Base-by-base conservation (phyloP, 805 yeast genomes). In the Cyberlindnera maritima region DNA sequence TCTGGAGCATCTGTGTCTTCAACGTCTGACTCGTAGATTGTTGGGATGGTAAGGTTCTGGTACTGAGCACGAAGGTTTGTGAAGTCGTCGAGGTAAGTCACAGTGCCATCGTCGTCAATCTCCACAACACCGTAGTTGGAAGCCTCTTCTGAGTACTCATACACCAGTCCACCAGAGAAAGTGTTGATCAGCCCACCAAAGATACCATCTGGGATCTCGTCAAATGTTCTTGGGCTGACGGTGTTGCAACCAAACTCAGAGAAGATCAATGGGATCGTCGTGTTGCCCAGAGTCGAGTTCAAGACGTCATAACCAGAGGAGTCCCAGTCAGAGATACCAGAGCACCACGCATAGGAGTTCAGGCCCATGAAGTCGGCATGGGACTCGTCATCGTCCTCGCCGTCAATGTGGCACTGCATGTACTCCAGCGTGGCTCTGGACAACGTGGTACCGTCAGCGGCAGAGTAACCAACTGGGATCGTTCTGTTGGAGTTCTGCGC, bases 291-390 rank as follows among this genome's bases (percentile, higher is more conserved):
- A 28, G 81, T 78, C 39, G 77, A 61, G 57, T 82, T 80, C 55
- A 88, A 70, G 15, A 63, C 62, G 38, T 71, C 77, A 65, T 86
- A 91, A 37, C 96, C 96, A 3, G 91, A 81, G 8, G 79, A 66
- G 17, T 67, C 52, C 83, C 85, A 88, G 57, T 78, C 71, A 26
- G 85, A 79, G 14, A 58, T 50, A 39, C 88, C 88, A 0, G 96
- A 88, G 71, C 98, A 94, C 98, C 98, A 92, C 52, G 89, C 85
- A 67, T 94, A 94, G 43, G 96, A 88, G 72, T 94, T 92, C 63
- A 92, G 79, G 13, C 97, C 99, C 65, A 86, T 90, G 73, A 92
- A 90, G 65, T 92, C 97, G n/a, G 85, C 74, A 56, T 80, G 78
- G 14, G 91, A 86, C 54, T 70, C 69, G 15, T 79, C 85, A 41